Percentiles rank a stretch among this genome's conserved stretches.
Evolutionary conservation across 164 flowering plant species (phyloP).

Genomic region (Pachysandra terminalis): DNA sequence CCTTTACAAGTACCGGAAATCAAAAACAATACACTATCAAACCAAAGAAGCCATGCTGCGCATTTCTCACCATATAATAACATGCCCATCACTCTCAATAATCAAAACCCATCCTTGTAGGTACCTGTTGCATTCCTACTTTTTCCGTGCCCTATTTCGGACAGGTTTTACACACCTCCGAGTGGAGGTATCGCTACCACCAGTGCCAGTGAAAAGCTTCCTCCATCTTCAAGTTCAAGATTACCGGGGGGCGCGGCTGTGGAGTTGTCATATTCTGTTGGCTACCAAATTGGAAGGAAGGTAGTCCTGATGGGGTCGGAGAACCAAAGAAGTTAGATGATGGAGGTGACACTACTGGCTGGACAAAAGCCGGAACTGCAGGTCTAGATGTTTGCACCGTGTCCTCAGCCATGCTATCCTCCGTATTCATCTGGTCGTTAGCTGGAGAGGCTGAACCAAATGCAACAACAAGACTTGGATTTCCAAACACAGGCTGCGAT

Average conservation of each 20-base stretch:
- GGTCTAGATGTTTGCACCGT: slow-evolving; percentile 48
- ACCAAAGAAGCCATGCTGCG: not conserved
- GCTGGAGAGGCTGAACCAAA: slow-evolving; percentile 40
- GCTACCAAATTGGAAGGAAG: slow-evolving; percentile 55
- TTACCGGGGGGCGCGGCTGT: slow-evolving; percentile 46
- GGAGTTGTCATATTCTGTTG: slow-evolving; percentile 40
- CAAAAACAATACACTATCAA: not conserved
- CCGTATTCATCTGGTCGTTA: slow-evolving; percentile 78
- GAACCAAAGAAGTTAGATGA: slow-evolving; percentile 45
- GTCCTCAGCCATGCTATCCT: slow-evolving; percentile 96
- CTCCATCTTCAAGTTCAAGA: slow-evolving; percentile 31
- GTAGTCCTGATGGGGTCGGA: slow-evolving; percentile 29
- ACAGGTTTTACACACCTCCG: slow-evolving; percentile 21
- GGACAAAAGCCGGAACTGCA: slow-evolving; percentile 44
- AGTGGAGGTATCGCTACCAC: slow-evolving; percentile 26
- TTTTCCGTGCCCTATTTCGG: slow-evolving; percentile 23
- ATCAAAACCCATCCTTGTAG: not conserved
- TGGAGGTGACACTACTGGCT: slow-evolving; percentile 33
- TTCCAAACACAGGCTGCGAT: slow-evolving; percentile 42
- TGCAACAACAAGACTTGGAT: slow-evolving; percentile 17
- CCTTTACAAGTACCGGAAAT: slow-evolving; percentile 2
- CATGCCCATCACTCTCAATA: slow-evolving; percentile 3
- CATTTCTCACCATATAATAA: slow-evolving; percentile 1
- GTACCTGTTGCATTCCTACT: slow-evolving; percentile 7
- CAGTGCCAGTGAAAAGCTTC: slow-evolving; percentile 35